Evolutionary conservation across 2,329 filamentous ascomycete genomes (phyloP).

Genomic region (Fulvia fulva): DNA sequence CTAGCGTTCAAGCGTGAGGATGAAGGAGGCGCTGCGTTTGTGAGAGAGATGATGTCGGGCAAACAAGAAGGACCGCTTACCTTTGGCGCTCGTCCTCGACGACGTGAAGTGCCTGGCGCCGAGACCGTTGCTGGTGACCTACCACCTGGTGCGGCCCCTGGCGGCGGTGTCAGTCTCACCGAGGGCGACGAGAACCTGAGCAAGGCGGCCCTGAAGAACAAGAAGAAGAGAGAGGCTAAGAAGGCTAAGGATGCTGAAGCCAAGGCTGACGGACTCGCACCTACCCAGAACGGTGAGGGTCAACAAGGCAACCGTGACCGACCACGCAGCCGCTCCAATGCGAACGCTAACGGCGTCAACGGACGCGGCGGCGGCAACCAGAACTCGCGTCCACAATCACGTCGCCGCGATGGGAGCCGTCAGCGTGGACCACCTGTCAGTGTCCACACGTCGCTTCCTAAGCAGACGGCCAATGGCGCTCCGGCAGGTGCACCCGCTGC

Average conservation of each 20-base stretch:
- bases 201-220: conserved; percentile 88
- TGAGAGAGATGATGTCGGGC: conserved; percentile 68
- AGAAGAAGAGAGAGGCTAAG: conserved; percentile 95
- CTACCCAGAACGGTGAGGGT: conserved; percentile 43
- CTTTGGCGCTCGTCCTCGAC: conserved; percentile 62
- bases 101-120: conserved; percentile 81
- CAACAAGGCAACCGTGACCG: conserved; percentile 21
- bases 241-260: conserved; percentile 78
- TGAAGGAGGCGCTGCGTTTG: conserved; percentile 85
- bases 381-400: conserved; percentile 26
- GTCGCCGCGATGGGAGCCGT: conserved; percentile 24
- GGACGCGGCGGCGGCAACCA: conserved; percentile 17
- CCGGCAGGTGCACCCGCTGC: conserved; percentile 8
- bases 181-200: conserved; percentile 70
- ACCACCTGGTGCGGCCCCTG: conserved; percentile 65
- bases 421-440: conserved; percentile 22
- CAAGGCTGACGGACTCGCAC: conserved; percentile 46
- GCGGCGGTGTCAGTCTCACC: conserved; percentile 61
- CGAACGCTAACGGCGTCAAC: conserved; percentile 12
- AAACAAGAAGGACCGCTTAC: conserved; percentile 56
- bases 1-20: conserved; percentile 97
- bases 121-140: conserved; percentile 60
- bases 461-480: conserved; percentile 21
- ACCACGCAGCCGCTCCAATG: conserved; percentile 33
- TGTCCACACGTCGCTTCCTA: conserved; percentile 38